Evolutionary conservation across 208 protist species (phyloP), one percentile per base, ranked within the genome.

Genomic region (Spongospora subterranea): DNA sequence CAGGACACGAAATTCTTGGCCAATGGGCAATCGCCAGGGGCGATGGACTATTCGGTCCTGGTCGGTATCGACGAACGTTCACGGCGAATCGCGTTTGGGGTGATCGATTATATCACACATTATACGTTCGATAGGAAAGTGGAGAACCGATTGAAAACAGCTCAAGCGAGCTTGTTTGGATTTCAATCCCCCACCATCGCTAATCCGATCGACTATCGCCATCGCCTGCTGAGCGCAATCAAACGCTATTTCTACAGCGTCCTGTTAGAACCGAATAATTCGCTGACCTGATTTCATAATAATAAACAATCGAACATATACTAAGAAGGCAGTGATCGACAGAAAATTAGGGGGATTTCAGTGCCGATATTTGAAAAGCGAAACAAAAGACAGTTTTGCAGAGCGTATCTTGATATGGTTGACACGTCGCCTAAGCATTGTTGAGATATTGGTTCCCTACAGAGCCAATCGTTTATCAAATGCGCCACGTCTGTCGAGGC

Each of bases 1-100:
- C n/a, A 82, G 13, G 71, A 82, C n/a, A 82, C 71, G 35, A n/a
- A 82, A 20, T 82, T 82, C 71, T n/a, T 82, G 17, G n/a, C n/a
- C 24, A 6, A 60, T 6, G 17, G n/a, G n/a, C 71, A 82, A n/a
- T 20, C 6, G 17, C 50, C 50, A 29, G 50, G 50, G 17, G 6
- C 40, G 17, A 43, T 82, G 17, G 71, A 82, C 71, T 82, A 82
- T n/a, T 82, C 71, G 6, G 35, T 82, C 71, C 71, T 82, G 35
- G 40, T 82, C n/a, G 71, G 71, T 20, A n/a, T 82, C 71, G 71
- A 82, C 71, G 17, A 82, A 43, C 11, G 17, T 40, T 20, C 6
- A 6, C 71, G n/a, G 35, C n/a, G 35, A 20, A 6, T 82, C 17
- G n/a, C 71, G 71, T 20, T 82, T n/a, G 71, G 71, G 6, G 40